Evolutionary conservation across 2,329 filamentous ascomycete genomes (phyloP), one percentile per base, ranked within the genome.

Genomic region (Pseudomassariella vexata): DNA sequence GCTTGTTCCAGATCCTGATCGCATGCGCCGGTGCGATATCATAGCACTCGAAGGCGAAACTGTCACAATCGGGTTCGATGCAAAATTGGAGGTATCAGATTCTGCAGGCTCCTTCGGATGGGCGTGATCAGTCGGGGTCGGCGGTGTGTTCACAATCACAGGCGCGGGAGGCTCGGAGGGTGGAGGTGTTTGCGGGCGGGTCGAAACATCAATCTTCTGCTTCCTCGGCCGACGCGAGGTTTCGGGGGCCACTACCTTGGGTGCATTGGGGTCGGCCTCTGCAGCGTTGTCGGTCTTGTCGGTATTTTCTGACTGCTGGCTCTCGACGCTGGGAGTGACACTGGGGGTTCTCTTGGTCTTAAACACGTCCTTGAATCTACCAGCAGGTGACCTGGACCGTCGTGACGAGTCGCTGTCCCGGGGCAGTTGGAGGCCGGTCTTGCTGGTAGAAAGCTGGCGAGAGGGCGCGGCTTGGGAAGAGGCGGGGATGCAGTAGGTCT

Each of bases 361-460:
- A 48, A 92, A 86, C 9, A 81, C 82, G 50, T 81, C 79, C 54
- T 75, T 82, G 39, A 90, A 65, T 49, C 79, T 85, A 49, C 78
- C 75, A 31, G 73, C 77, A 9, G 84, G 82, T 8, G 86, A 89
- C 14, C 74, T 68, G 16, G 77, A 77, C 38, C 82, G 73, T 44
- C 71, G 71, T 40, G 63, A 61, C 27, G 59, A 52, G 38, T 63
- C 61, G 46, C 57, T 62, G 42, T 49, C 50, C n/a, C n/a, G n/a
- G 28, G 62, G 65, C 34, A 56, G 60, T 44, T 55, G 65, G 38
- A 64, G 63, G 37, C 48, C 57, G 27, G 58, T 58, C 30, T 57
- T 54, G 47, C 52, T 55, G 33, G 36, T 42, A 22, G 50, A 60
- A 39, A 27, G 50, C 36, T 25, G 48, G 40, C 28, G 46, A 43